Conservation (phyloP, 1,284 basidiomycete genomes). For the Ganoderma meredithae region DNA sequence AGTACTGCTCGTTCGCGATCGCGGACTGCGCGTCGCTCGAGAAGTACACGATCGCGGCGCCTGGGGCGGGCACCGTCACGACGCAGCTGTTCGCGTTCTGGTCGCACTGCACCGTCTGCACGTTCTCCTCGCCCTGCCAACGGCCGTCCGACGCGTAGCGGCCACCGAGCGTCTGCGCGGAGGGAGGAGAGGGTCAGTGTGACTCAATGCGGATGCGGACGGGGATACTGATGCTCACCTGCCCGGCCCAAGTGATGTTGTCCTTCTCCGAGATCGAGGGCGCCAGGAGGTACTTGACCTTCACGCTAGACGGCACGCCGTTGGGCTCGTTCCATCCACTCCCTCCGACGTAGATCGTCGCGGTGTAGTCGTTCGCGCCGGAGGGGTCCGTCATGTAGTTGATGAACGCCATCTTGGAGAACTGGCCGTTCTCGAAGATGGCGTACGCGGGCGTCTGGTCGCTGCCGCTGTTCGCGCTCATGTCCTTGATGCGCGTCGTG, state of each 20-base stretch:
- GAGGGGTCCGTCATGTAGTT: constrained; percentile 68
- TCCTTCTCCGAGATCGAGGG: constrained; percentile 63
- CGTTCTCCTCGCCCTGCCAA: constrained; percentile 57
- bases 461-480: constrained; percentile 55
- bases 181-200: not conserved
- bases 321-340: constrained; percentile 45
- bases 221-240: constrained; percentile 42
- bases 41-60: constrained; percentile 78
- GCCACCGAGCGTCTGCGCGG: constrained; percentile 67
- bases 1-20: constrained; percentile 35
- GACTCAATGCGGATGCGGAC: not conserved
- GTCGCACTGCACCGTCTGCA: constrained; percentile 64
- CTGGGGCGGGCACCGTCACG: constrained; percentile 72
- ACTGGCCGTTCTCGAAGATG: constrained; percentile 68
- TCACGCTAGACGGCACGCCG: constrained; percentile 51
- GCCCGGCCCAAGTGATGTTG: constrained; percentile 77
- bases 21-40: constrained; percentile 51
- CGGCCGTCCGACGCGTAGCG: constrained; percentile 71
- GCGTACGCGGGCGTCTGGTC: constrained; percentile 73
- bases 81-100: constrained; percentile 57
- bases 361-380: constrained; percentile 59
- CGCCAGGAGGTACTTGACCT: constrained; percentile 62
- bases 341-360: constrained; percentile 52
- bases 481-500: constrained; percentile 63
- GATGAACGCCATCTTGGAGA: constrained; percentile 68